Conservation (phyloP, 805 yeast species). For the Hanseniaspora vineae region DNA sequence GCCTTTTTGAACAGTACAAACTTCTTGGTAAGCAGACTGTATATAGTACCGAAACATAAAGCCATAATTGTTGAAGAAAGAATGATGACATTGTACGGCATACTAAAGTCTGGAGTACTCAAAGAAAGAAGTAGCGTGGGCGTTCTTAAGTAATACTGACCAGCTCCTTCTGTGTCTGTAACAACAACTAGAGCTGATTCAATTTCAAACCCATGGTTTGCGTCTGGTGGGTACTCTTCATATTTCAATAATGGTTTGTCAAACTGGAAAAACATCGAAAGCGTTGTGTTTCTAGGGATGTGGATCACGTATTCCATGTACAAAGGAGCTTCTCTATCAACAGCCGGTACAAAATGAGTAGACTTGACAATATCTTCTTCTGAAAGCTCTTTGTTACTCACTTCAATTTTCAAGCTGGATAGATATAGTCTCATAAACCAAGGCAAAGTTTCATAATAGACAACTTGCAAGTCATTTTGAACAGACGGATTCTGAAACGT, state of each 20-base stretch:
- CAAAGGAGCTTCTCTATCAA: constrained; percentile 69
- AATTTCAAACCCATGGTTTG: constrained; percentile 92
- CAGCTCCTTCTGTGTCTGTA: constrained; percentile 19
- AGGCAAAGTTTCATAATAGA: constrained; percentile 73
- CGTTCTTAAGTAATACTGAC: constrained; percentile 50
- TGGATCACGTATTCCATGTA: constrained; percentile 58
- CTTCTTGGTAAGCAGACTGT: constrained; percentile 62
- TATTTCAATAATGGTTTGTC: constrained; percentile 77
- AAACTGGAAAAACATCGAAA: constrained; percentile 60
- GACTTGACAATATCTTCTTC: constrained; percentile 29
- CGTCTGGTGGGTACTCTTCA: constrained; percentile 98
- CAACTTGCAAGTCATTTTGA: constrained; percentile 32
- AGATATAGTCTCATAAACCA: constrained; percentile 85
- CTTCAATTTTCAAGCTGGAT: constrained; percentile 42
- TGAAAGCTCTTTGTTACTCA: neutral
- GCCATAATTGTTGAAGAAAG: constrained; percentile 91
- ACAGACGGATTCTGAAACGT: constrained; percentile 56
- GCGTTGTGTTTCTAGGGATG: constrained; percentile 51
- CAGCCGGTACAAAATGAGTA: constrained; percentile 59
- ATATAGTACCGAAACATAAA: constrained; percentile 75
- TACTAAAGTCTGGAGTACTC: constrained; percentile 95
- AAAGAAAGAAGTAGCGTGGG: constrained; percentile 75
- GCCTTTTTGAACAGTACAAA: constrained; percentile 66
- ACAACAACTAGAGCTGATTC: constrained; percentile 79
- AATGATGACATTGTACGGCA: constrained; percentile 97